Conservation (phyloP, 192 early-diverging fungal species). For the Coemansia sp. region DNA sequence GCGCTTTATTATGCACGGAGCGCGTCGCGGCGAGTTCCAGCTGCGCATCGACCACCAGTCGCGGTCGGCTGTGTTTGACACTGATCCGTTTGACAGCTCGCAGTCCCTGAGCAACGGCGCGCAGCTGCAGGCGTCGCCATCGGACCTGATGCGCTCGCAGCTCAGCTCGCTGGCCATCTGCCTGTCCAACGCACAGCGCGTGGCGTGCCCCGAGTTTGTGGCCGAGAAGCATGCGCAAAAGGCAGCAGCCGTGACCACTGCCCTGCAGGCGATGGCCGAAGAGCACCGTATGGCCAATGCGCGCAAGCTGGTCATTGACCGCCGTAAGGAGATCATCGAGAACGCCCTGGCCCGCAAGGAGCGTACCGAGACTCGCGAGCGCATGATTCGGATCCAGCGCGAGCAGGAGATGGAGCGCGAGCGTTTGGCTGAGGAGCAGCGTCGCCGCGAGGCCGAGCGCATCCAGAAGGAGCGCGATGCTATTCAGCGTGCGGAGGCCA, state of each 20-base stretch:
- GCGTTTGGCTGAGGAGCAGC: conserved; percentile 81
- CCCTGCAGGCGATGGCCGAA: conserved; percentile 71
- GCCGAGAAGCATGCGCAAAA: conserved; percentile 67
- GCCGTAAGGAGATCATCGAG: conserved; percentile 75
- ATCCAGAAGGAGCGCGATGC: conserved; percentile 71
- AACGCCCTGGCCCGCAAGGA: conserved; percentile 73
- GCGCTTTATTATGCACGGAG: conserved; percentile 98
- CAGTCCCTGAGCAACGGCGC: conserved; percentile 78
- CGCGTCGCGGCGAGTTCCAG: conserved; percentile 90
- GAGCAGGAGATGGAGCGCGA: conserved; percentile 82
- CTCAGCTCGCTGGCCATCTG: conserved; percentile 81
- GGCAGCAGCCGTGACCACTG: conserved; percentile 66
- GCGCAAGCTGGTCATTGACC: conserved; percentile 86
- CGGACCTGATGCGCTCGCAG: conserved; percentile 92
- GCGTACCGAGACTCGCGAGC: conserved; percentile 80
- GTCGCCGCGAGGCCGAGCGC: conserved; percentile 81
- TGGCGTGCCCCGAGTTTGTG: conserved; percentile 76
- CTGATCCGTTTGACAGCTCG: conserved; percentile 81
- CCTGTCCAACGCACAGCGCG: conserved; percentile 78
- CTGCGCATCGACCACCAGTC: conserved; percentile 94
- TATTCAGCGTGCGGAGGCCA: conserved; percentile 79
- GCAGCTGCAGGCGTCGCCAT: conserved; percentile 78
- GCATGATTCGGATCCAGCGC: conserved; percentile 65
- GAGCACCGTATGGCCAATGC: conserved; percentile 77
- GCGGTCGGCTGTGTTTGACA: conserved; percentile 88